Conservation (phyloP, 176 grass and related monocot genomes). For the Echinochloa phyllopogon region DNA sequence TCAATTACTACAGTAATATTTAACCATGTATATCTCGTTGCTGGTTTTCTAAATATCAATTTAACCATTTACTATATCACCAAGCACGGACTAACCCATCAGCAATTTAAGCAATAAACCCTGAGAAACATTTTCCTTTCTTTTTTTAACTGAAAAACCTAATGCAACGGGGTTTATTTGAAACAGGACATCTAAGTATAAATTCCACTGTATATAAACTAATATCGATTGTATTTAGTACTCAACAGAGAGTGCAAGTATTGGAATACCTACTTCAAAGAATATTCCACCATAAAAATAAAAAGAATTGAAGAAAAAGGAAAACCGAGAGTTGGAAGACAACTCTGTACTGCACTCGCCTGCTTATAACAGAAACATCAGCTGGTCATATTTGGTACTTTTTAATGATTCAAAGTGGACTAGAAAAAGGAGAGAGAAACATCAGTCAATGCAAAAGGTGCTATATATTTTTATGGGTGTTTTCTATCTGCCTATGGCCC, state of each 20-base stretch:
- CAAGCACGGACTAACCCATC: not conserved
- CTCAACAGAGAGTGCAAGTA: not conserved
- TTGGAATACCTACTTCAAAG: not conserved
- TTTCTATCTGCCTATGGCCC: conserved; percentile 20
- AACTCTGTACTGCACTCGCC: conserved; percentile 16
- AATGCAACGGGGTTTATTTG: not conserved
- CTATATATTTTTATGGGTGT: not conserved
- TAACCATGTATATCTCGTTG: not conserved
- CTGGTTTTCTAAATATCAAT: not conserved
- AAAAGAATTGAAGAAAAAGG: not conserved
- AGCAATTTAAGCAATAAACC: not conserved
- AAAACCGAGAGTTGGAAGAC: not conserved
- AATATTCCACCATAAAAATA: not conserved
- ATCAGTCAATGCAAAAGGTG: conserved; percentile 16
- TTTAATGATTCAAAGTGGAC: conserved; percentile 30
- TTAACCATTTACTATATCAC: not conserved
- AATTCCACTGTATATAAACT: not conserved
- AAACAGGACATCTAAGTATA: not conserved
- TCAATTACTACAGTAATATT: conserved; percentile 10
- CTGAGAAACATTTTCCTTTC: not conserved
- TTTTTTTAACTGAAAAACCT: not conserved
- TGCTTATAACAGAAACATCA: conserved; percentile 30
- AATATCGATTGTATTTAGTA: not conserved
- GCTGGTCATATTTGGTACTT: conserved; percentile 33
- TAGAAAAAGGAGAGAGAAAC: conserved; percentile 13